Conservation (phyloP, 1,139 yeast species). For the Suzukiozyma palmioleophila region DNA sequence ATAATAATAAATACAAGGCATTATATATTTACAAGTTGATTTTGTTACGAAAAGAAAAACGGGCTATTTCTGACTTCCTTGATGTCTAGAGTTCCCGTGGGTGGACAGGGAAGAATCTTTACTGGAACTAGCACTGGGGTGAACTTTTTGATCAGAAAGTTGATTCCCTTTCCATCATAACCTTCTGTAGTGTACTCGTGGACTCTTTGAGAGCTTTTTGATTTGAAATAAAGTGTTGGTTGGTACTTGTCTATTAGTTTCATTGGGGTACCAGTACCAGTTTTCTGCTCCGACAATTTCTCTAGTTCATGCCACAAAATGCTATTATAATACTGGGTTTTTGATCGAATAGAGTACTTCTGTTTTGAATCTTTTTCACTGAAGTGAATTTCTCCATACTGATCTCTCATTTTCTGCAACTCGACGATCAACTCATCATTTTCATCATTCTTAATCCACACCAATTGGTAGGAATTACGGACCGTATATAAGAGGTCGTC, state of each 20-base stretch:
- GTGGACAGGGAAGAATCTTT: constrained; percentile 24
- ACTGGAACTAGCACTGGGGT: constrained; percentile 24
- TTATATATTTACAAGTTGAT: neutral
- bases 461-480: constrained; percentile 28
- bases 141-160: constrained; percentile 4
- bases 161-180: neutral
- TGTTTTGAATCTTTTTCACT: neutral
- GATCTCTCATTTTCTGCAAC: constrained; percentile 12
- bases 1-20: neutral
- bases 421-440: constrained; percentile 16
- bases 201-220: neutral
- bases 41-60: constrained; percentile 33
- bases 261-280: constrained; percentile 4
- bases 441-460: constrained; percentile 23
- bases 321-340: constrained; percentile 7
- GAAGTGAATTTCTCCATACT: constrained; percentile 6
- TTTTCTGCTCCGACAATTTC: constrained; percentile 5
- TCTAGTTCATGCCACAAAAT: constrained; percentile 14
- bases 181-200: neutral
- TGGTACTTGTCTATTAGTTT: constrained; percentile 14
- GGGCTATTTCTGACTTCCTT: constrained; percentile 27
- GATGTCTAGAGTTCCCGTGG: constrained; percentile 31
- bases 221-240: constrained; percentile 20
- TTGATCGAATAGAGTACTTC: constrained; percentile 1
- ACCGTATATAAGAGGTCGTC: constrained; percentile 23